Evolutionary conservation across 345 rosid genomes (phyloP).

Genomic region (Xanthoceras sorbifolium): DNA sequence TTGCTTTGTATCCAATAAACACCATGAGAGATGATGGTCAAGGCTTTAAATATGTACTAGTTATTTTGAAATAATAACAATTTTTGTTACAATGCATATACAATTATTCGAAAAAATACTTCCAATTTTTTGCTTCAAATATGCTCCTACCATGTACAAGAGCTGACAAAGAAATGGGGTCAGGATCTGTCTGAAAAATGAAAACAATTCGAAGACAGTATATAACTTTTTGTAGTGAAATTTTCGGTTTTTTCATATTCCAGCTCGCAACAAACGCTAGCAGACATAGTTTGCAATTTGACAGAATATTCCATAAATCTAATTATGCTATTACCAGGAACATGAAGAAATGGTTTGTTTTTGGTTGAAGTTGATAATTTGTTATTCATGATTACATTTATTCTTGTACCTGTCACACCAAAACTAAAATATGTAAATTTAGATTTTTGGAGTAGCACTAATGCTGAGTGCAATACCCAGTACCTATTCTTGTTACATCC

Average conservation of each 20-base stretch:
- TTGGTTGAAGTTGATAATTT: neutral
- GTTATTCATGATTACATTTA: neutral
- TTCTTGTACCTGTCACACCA: neutral
- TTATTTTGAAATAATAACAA: too few relatives aligned
- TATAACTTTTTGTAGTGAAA: too few relatives aligned
- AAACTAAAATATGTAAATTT: neutral
- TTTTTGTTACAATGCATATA: too few relatives aligned
- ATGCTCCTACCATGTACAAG: too few relatives aligned
- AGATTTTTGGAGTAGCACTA: too few relatives aligned
- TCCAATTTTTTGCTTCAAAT: too few relatives aligned
- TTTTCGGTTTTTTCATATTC: too few relatives aligned
- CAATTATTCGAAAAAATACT: too few relatives aligned
- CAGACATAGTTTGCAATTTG: neutral
- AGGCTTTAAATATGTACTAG: neutral
- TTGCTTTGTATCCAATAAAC: neutral
- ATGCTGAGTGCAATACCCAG: neutral
- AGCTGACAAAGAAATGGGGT: too few relatives aligned
- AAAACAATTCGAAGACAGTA: too few relatives aligned
- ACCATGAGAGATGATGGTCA: neutral
- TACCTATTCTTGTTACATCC: neutral
- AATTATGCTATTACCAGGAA: neutral
- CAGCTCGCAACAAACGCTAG: too few relatives aligned
- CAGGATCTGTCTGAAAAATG: too few relatives aligned
- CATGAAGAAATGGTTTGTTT: neutral
- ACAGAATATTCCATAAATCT: neutral